Evolutionary conservation across 306 rosid species (phyloP).

Genomic region (Calophaca sinica): DNA sequence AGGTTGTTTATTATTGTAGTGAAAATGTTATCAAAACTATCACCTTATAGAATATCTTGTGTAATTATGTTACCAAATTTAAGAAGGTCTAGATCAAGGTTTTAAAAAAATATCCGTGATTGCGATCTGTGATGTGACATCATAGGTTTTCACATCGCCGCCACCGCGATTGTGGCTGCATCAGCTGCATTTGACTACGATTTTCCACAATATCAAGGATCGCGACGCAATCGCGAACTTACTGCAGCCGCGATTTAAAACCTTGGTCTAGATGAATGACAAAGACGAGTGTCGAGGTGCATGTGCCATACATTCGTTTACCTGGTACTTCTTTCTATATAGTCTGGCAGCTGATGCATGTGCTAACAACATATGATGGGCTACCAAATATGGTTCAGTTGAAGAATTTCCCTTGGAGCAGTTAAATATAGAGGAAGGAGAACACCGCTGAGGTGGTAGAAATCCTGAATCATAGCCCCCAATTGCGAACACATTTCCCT

Average conservation of each 20-base stretch:
- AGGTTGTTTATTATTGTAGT: neutral
- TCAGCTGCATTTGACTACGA: too few species aligned
- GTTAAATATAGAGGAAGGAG: slow-evolving; percentile 23
- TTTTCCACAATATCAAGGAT: too few species aligned
- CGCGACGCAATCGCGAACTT: too few species aligned
- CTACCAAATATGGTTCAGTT: slow-evolving; percentile 58
- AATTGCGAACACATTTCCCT: slow-evolving; percentile 34
- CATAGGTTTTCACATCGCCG: too few species aligned
- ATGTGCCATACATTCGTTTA: slow-evolving; percentile 17
- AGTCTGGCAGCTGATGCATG: slow-evolving; percentile 51
- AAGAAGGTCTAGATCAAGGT: too few species aligned
- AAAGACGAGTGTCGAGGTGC: neutral
- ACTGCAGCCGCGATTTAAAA: neutral
- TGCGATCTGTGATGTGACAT: too few species aligned
- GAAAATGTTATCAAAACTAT: neutral
- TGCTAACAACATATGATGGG: slow-evolving; percentile 58
- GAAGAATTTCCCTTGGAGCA: slow-evolving; percentile 65
- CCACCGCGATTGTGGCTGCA: too few species aligned
- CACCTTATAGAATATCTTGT: neutral
- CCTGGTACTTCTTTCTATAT: slow-evolving; percentile 54
- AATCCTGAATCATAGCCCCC: slow-evolving; percentile 45
- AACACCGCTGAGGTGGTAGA: slow-evolving; percentile 52
- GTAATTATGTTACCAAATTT: neutral
- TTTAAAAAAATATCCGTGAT: too few species aligned
- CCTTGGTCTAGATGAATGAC: neutral